Base-by-base conservation (phyloP, 2,329 filamentous ascomycete species). In the Trichophyton equinum region DNA sequence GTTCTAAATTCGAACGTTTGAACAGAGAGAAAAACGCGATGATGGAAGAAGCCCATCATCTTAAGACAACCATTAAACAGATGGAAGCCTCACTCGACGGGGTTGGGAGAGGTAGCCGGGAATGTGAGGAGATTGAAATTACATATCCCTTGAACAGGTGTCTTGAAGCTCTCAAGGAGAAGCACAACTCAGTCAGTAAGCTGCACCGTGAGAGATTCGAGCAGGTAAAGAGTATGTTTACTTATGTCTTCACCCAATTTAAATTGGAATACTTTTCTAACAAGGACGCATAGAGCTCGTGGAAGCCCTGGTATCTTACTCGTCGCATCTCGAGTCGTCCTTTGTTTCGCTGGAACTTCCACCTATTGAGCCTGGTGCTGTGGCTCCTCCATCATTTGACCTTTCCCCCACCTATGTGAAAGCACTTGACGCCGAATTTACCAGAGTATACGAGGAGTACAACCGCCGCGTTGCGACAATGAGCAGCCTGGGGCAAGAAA, bases 401-500 rank as follows among this genome's bases (percentile, higher is more conserved):
- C 84, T 99, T n/a, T 96, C 92, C 0, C 85, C 89, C 0, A 81
- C 86, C 3, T 99, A 97, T 69, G 88, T 96, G 59, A 84, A 88
- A 64, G 85, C 86, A 61, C 82, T 99, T 20, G 92, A 99, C 71
- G 81, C 82, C 60, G 94, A 99, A 74, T 99, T 97, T 71, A 90
- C 89, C 9, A 85, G 91, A 63, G 89, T 99, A 20, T 97, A 97
- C 74, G 91, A 97, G 69, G 95, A 99, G 76, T 99, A 97, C 75
- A 90, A 86, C 49, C 87, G 85, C 66, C 88, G 94, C 56, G 80
- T 96, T 51, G 81, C 82, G 33, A 84, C 83, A 0, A 91, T 97
- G 13, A 85, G 89, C 73, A 76, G 84, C 20, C 75, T 89, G 2
- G 85, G 85, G 46, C 88, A 96, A 68, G 85, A 94, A 64, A 92